phyloP scores from a whole-genome alignment of 2,329 filamentous ascomycete genomes.

The Nigrospora osmanthi region DNA sequence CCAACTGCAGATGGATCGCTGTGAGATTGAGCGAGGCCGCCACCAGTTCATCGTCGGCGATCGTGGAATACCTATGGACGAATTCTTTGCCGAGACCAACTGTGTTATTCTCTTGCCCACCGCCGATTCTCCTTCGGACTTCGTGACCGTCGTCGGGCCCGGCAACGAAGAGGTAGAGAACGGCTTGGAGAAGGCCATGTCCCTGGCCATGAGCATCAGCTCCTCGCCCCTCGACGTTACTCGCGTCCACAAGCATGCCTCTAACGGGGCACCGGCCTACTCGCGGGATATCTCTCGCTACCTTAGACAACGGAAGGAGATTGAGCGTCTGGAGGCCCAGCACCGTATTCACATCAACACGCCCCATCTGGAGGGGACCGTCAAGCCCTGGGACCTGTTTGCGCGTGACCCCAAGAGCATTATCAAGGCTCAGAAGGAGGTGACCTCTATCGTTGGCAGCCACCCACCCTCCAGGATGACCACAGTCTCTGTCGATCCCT shows the following conservation, averaged over 20 bases:
- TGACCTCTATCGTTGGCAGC: slow-evolving; percentile 64
- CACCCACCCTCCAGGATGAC: slow-evolving; percentile 68
- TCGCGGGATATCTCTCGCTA: slow-evolving; percentile 85
- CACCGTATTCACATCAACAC: slow-evolving; percentile 86
- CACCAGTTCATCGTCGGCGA: slow-evolving; percentile 95
- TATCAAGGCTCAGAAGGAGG: slow-evolving; percentile 66
- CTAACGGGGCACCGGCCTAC: slow-evolving; percentile 66
- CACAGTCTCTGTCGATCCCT: slow-evolving; percentile 62
- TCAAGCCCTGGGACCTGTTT: slow-evolving; percentile 80
- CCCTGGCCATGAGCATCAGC: slow-evolving; percentile 81
- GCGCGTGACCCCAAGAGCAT: slow-evolving; percentile 78
- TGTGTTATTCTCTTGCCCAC: slow-evolving; percentile 76
- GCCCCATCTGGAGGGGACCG: slow-evolving; percentile 59
- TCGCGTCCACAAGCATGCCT: slow-evolving; percentile 62
- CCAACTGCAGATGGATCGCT: slow-evolving; percentile 68
- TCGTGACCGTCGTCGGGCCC: slow-evolving; percentile 78
- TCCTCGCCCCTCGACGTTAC: slow-evolving; percentile 77
- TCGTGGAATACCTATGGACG: slow-evolving; percentile 67
- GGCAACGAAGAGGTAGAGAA: slow-evolving; percentile 57
- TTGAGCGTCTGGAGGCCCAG: slow-evolving; percentile 71
- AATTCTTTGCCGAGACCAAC: slow-evolving; percentile 86
- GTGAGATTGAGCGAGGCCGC: slow-evolving; percentile 75
- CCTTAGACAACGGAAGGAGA: slow-evolving; percentile 70
- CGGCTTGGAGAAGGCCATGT: slow-evolving; percentile 78
- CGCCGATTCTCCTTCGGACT: slow-evolving; percentile 69